phyloP scores from a whole-genome alignment of 192 early-diverging fungal genomes.

The Mortierella claussenii region DNA sequence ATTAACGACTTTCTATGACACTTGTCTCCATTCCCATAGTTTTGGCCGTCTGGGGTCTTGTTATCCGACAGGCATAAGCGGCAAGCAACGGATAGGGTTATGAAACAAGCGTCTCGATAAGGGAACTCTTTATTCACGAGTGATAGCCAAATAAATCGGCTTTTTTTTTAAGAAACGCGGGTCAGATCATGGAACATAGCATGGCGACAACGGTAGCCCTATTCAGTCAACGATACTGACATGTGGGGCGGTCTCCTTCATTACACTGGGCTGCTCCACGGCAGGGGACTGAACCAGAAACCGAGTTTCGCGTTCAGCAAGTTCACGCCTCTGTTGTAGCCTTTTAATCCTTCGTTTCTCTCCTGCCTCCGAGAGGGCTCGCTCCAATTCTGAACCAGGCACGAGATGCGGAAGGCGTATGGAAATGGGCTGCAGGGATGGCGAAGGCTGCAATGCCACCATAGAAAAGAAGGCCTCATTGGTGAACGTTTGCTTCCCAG shows the following conservation, averaged over 20 bases:
- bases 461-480: slow-evolving; percentile 71
- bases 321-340: slow-evolving; percentile 52
- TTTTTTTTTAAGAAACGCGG: no score
- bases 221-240: no score
- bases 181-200: no score
- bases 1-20: neutral
- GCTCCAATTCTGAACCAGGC: slow-evolving; percentile 54
- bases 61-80: slow-evolving; percentile 45
- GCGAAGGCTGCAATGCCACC: slow-evolving; percentile 33
- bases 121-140: no score
- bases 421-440: slow-evolving; percentile 6
- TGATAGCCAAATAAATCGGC: no score
- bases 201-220: no score
- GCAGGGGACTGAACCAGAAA: neutral
- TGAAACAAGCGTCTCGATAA: no score
- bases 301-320: slow-evolving; percentile 44
- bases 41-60: slow-evolving; percentile 35
- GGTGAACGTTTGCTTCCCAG: slow-evolving; percentile 65
- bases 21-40: no score
- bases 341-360: slow-evolving; percentile 52
- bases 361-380: slow-evolving; percentile 50
- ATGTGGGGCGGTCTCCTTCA: no score
- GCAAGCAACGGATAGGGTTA: no score
- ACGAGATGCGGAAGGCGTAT: slow-evolving; percentile 40
- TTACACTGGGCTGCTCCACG: neutral